Evolutionary conservation across 805 yeast genomes (phyloP).

Genomic region (Kregervanrija fluxuum): DNA sequence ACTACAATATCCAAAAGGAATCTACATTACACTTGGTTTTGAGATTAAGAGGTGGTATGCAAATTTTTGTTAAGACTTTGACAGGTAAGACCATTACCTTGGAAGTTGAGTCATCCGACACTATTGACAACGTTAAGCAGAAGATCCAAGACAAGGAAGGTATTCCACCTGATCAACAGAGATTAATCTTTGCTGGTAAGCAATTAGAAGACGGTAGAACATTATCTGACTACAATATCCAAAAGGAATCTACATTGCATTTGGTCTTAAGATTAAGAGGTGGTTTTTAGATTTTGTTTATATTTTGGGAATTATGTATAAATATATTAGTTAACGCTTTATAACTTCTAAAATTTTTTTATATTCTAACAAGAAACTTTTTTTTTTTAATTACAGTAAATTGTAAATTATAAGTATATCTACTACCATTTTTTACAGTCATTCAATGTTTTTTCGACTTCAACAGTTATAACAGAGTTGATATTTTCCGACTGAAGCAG

Average conservation of each 20-base stretch:
- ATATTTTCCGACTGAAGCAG: slow-evolving; percentile 29
- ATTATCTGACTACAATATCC: slow-evolving; percentile 89
- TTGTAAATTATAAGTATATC: too few relatives aligned
- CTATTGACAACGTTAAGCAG: slow-evolving; percentile 90
- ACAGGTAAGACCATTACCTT: slow-evolving; percentile 66
- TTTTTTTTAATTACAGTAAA: too few relatives aligned
- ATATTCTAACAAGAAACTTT: too few relatives aligned
- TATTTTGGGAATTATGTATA: slow-evolving; percentile 8
- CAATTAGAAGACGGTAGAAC: slow-evolving; percentile 96
- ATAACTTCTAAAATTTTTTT: too few relatives aligned
- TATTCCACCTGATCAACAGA: slow-evolving; percentile 94
- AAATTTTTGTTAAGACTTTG: slow-evolving; percentile 31
- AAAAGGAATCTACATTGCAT: slow-evolving; percentile 74
- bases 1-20: slow-evolving; percentile 98
- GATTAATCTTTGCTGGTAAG: slow-evolving; percentile 93
- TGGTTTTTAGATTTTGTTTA: slow-evolving; percentile 50
- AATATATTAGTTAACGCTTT: too few relatives aligned
- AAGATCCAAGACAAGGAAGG: slow-evolving; percentile 97
- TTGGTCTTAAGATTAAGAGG: slow-evolving; percentile 64
- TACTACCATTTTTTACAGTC: not conserved
- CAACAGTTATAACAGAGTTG: slow-evolving; percentile 41
- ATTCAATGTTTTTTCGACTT: slow-evolving; percentile 20
- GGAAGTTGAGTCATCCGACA: slow-evolving; percentile 88
- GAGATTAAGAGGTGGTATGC: slow-evolving; percentile 93
- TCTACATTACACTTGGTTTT: slow-evolving; percentile 93